Percentiles rank a stretch among this genome's conserved stretches.
These are phyloP conservation scores for Massarina eburnea DNA, from an alignment of 2,329 filamentous ascomycete species.

Conservation along the genomic window DNA sequence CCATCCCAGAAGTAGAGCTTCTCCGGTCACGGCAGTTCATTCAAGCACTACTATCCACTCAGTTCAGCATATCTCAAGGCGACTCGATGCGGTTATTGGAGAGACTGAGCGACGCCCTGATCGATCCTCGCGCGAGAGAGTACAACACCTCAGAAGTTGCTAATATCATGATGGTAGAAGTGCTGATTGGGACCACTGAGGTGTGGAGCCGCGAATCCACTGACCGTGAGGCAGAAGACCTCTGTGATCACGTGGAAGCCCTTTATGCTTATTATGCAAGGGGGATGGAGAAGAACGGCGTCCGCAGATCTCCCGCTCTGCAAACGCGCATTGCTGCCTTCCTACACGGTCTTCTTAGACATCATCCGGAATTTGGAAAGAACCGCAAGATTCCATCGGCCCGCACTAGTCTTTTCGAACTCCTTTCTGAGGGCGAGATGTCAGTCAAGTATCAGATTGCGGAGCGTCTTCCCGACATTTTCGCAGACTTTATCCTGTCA, in stretches of 20 bases:
- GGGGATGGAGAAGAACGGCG: constrained; percentile 64
- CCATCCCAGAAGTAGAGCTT: constrained; percentile 30
- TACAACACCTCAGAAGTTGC: constrained; percentile 44
- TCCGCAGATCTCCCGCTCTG: constrained; percentile 66
- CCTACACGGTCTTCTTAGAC: constrained; percentile 68
- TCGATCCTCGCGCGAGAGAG: constrained; percentile 37
- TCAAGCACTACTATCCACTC: constrained; percentile 24
- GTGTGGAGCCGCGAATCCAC: constrained; percentile 25
- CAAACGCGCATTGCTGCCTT: constrained; percentile 69
- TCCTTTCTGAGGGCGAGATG: constrained; percentile 68
- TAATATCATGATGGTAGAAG: constrained; percentile 38
- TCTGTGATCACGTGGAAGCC: constrained; percentile 70
- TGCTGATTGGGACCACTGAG: constrained; percentile 30
- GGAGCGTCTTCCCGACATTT: constrained; percentile 69
- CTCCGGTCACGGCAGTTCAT: constrained; percentile 34
- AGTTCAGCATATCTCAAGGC: constrained; percentile 18
- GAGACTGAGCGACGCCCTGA: constrained; percentile 32
- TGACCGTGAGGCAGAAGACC: constrained; percentile 27
- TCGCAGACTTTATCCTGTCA: constrained; percentile 78
- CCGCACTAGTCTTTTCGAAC: constrained; percentile 71
- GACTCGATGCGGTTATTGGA: constrained; percentile 35
- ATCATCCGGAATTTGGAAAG: constrained; percentile 67
- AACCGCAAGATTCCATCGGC: constrained; percentile 62
- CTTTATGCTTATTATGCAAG: constrained; percentile 79
- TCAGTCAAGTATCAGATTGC: constrained; percentile 76